Conservation (phyloP, 1,139 yeast genomes). For the Geotrichum aggregatum region DNA sequence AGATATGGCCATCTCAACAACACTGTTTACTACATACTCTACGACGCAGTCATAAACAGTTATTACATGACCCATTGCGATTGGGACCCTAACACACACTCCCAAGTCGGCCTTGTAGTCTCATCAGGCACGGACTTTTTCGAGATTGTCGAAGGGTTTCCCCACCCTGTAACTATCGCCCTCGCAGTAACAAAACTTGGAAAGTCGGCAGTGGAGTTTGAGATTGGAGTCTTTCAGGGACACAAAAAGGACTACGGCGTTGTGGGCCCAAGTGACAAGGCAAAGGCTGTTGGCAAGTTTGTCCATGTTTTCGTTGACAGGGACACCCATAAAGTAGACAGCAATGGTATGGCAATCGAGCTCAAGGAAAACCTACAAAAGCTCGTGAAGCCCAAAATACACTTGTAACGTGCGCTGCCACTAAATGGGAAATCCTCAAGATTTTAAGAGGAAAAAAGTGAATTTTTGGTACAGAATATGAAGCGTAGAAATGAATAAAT, state of each 20-base stretch:
- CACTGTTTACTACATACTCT: conserved; percentile 34
- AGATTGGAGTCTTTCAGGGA: conserved; percentile 34
- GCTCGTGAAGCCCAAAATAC: neutral
- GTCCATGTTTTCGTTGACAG: conserved; percentile 36
- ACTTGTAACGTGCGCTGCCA: neutral
- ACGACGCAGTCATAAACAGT: conserved; percentile 33
- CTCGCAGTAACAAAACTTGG: conserved; percentile 33
- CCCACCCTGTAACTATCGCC: conserved; percentile 32
- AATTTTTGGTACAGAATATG: neutral
- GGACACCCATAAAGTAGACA: conserved; percentile 27
- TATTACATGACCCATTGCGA: conserved; percentile 32
- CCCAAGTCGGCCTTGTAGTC: conserved; percentile 33
- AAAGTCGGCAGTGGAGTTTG: conserved; percentile 33
- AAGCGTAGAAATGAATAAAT: neutral
- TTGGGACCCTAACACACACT: conserved; percentile 25
- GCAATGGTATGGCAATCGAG: neutral
- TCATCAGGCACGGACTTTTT: conserved; percentile 33
- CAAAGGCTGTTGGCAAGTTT: conserved; percentile 34
- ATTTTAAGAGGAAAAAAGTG: too few species aligned
- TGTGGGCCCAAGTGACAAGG: conserved; percentile 15
- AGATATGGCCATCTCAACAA: conserved; percentile 37
- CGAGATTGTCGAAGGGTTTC: conserved; percentile 34
- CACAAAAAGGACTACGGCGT: conserved; percentile 4
- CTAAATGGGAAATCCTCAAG: neutral
- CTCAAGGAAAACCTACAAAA: neutral